phyloP scores from a whole-genome alignment of 495 filamentous ascomycete genomes.

The Penicillium herquei region DNA sequence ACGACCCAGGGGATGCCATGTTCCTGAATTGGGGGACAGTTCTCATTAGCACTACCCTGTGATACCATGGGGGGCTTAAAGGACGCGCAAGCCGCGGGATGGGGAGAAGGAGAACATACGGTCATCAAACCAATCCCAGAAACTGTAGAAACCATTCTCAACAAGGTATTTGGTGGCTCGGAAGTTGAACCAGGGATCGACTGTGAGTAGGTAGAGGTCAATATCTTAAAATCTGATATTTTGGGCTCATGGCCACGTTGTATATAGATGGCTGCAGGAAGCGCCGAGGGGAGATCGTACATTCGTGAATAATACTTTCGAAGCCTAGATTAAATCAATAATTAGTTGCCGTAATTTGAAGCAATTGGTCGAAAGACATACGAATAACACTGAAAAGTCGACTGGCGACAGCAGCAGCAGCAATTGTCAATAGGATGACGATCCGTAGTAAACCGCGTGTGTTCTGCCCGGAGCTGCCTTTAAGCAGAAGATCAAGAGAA shows the following conservation, averaged over 20 bases:
- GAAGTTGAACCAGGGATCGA: constrained; percentile 99
- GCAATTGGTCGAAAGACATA: constrained; percentile 46
- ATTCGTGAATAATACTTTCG: constrained; percentile 99
- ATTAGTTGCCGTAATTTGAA: background rate
- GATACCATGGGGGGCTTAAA: constrained; percentile 2
- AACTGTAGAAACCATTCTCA: constrained; percentile 94
- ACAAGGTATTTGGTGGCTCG: constrained; percentile 97
- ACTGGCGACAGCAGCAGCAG: constrained; percentile 87
- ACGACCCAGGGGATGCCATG: constrained; percentile 98
- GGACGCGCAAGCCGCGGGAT: constrained; percentile 8
- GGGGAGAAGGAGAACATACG: constrained; percentile 50
- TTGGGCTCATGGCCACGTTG: constrained; percentile 7
- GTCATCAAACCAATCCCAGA: constrained; percentile 99
- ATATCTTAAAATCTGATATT: constrained; percentile 14
- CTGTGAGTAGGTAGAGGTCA: constrained; percentile 45
- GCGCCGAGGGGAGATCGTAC: constrained; percentile 54
- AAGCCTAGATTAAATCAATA: constrained; percentile 63
- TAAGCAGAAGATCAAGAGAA: constrained; percentile 56
- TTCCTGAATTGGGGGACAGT: constrained; percentile 53
- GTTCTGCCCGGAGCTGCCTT: constrained; percentile 67
- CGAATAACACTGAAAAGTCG: constrained; percentile 97
- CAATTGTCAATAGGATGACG: constrained; percentile 89
- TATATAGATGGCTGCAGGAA: constrained; percentile 4
- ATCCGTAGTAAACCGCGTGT: constrained; percentile 85
- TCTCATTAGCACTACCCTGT: constrained; percentile 20